Evolutionary conservation across 495 filamentous ascomycete species (phyloP).

Genomic region (Lepraria neglecta): DNA sequence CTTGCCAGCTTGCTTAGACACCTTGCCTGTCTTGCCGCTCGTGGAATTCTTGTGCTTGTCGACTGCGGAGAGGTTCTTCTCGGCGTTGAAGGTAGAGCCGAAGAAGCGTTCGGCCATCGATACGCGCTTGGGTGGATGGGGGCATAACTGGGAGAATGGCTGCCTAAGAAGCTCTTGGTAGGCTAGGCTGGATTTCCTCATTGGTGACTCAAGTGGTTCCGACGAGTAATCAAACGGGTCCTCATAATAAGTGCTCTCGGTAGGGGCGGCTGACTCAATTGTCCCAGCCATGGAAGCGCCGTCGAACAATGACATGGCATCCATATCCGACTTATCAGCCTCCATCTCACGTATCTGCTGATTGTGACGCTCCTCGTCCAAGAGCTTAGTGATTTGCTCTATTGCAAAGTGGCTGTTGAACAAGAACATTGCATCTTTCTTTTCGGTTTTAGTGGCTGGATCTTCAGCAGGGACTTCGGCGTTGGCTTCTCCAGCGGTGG

Average conservation of each 20-base stretch:
- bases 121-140: slow-evolving; percentile 17
- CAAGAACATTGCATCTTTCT: neutral
- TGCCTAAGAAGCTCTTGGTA: slow-evolving; percentile 10
- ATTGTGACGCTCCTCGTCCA: no score
- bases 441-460: neutral
- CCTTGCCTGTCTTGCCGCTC: neutral
- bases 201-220: neutral
- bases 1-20: slow-evolving; percentile 4
- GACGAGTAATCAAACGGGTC: neutral
- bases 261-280: neutral
- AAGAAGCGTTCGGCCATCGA: slow-evolving; percentile 17
- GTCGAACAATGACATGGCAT: neutral
- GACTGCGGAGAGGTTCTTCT: no score
- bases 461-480: neutral
- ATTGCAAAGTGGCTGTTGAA: no score
- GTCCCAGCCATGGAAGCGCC: neutral
- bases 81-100: neutral
- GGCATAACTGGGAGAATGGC: slow-evolving; percentile 21
- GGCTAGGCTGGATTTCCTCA: slow-evolving; percentile 6
- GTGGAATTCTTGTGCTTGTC: no score
- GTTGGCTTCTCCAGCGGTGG: neutral
- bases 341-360: slow-evolving; percentile 1
- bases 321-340: neutral
- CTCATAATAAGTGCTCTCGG: neutral
- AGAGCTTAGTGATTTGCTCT: no score